These are phyloP conservation scores for Afroboletus lepidellus DNA, from an alignment of 1,284 basidiomycete genomes.

Conservation along the genomic window DNA sequence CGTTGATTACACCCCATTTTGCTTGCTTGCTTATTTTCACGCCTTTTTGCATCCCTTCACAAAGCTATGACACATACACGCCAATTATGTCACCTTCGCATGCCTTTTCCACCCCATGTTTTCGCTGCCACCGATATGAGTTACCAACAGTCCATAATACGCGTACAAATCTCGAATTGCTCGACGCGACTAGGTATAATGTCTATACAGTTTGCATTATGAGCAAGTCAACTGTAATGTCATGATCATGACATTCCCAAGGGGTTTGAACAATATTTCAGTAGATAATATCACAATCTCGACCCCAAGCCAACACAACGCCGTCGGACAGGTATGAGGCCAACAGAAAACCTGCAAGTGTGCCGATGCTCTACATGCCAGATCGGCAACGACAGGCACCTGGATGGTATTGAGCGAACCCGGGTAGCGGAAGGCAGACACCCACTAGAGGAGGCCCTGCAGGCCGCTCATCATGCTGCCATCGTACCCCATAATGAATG, in stretches of 20 bases:
- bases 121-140: no score
- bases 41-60: background rate
- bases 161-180: no score
- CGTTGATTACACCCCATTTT: constrained; percentile 29
- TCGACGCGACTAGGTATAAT: no score
- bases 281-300: no score
- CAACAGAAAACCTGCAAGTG: constrained; percentile 64
- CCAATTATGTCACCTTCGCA: no score
- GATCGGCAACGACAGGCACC: constrained; percentile 30
- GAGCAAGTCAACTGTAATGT: no score
- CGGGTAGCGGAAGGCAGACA: constrained; percentile 54
- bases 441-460: constrained; percentile 66
- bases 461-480: constrained; percentile 78
- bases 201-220: no score
- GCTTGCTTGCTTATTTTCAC: background rate
- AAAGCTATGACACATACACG: background rate
- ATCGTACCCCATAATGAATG: constrained; percentile 77
- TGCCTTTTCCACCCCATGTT: no score
- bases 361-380: constrained; percentile 57
- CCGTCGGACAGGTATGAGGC: constrained; percentile 70
- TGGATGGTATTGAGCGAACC: constrained; percentile 78
- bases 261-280: no score
- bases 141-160: no score
- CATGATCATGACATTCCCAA: no score
- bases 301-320: no score